Conservation (phyloP, 2,329 filamentous ascomycete genomes). For the Exophiala xenobiotica region DNA sequence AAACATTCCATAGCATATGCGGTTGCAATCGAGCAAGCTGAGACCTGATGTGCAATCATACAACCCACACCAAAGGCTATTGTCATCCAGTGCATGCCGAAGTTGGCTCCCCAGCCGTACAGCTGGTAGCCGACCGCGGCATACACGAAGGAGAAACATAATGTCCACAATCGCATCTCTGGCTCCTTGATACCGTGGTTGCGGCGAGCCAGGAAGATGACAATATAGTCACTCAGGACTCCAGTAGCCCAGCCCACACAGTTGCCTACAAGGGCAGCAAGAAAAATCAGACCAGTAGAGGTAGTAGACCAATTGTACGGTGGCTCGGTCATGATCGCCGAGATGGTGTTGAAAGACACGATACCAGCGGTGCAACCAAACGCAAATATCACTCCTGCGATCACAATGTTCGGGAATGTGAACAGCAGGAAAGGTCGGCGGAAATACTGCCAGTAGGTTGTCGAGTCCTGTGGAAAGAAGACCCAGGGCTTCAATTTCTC, state of each 20-base stretch:
- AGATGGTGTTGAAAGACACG: slow-evolving; percentile 39
- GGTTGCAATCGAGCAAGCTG: slow-evolving; percentile 40
- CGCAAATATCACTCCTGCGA: slow-evolving; percentile 42
- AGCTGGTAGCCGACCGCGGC: slow-evolving; percentile 13
- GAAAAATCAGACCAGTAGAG: slow-evolving; percentile 33
- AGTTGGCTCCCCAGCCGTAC: slow-evolving; percentile 15
- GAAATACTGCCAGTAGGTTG: slow-evolving; percentile 41
- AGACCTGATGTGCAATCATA: slow-evolving; percentile 45
- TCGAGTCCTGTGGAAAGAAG: slow-evolving; percentile 35
- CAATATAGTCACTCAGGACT: slow-evolving; percentile 29
- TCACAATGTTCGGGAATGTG: slow-evolving; percentile 41
- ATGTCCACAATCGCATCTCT: slow-evolving; percentile 31
- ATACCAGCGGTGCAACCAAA: slow-evolving; percentile 44
- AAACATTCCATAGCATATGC: slow-evolving; percentile 46
- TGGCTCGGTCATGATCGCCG: slow-evolving; percentile 31
- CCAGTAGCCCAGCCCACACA: slow-evolving; percentile 28
- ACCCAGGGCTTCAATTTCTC: slow-evolving; percentile 30
- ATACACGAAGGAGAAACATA: slow-evolving; percentile 35
- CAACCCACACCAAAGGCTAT: slow-evolving; percentile 39
- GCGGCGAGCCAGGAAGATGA: slow-evolving; percentile 27
- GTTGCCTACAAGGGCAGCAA: slow-evolving; percentile 33
- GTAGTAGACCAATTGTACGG: slow-evolving; percentile 35
- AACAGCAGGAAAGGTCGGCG: slow-evolving; percentile 42
- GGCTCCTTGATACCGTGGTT: slow-evolving; percentile 31
- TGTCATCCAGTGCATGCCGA: slow-evolving; percentile 33